Percentiles rank a stretch among this genome's conserved stretches.
phyloP scores from a whole-genome alignment of 192 early-diverging fungal genomes.

The Coemansia sp. region DNA sequence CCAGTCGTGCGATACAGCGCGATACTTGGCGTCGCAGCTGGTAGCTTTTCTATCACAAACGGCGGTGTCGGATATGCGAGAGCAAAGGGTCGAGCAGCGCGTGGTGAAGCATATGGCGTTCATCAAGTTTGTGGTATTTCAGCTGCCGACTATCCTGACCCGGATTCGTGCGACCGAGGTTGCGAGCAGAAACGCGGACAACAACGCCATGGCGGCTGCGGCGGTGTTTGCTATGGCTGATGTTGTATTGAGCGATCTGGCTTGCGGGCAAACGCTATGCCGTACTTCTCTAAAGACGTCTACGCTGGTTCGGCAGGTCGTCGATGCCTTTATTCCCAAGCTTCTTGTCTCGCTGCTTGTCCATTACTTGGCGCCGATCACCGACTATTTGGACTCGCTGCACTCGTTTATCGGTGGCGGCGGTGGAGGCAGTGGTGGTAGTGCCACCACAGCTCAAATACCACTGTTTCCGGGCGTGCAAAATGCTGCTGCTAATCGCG shows the following conservation, averaged over 20 bases:
- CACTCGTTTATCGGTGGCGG: neutral
- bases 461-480: conserved; percentile 23
- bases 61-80: neutral
- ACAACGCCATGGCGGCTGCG: neutral
- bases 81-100: conserved; percentile 18
- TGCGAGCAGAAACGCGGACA: neutral
- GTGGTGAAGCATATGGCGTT: conserved; percentile 27
- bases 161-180: neutral
- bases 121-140: conserved; percentile 45
- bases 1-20: conserved; percentile 27
- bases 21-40: conserved; percentile 13
- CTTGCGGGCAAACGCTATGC: neutral
- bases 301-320: conserved; percentile 8
- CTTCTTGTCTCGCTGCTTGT: conserved; percentile 20
- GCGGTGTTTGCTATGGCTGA: conserved; percentile 30
- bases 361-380: neutral
- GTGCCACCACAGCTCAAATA: neutral
- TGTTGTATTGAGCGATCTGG: conserved; percentile 24
- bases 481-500: conserved; percentile 16
- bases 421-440: too few species aligned
- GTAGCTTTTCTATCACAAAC: neutral
- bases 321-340: conserved; percentile 14
- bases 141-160: conserved; percentile 27
- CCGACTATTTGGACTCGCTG: conserved; percentile 17
- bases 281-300: conserved; percentile 3